phyloP scores from a whole-genome alignment of 2,329 filamentous ascomycete genomes.

The Metarhizium brunneum region DNA sequence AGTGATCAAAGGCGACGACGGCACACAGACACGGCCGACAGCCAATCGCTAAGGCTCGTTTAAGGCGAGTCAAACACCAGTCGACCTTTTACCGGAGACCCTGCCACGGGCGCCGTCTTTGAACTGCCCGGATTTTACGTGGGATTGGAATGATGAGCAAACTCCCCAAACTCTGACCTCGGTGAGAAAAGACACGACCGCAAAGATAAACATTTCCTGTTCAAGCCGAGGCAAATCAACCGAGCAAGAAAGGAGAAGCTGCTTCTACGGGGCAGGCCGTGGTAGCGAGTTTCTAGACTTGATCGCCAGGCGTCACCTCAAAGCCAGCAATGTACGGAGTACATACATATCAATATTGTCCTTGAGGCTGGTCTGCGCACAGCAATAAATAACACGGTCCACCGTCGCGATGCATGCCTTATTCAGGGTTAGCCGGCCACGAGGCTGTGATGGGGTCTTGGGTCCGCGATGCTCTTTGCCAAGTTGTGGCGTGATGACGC shows the following conservation, averaged over 20 bases:
- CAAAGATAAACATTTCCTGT: neutral
- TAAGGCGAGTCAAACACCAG: neutral
- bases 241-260: neutral
- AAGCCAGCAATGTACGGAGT: no score
- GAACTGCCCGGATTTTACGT: neutral
- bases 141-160: neutral
- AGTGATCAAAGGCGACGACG: neutral
- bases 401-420: neutral
- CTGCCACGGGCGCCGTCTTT: neutral
- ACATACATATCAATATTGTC: neutral
- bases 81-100: neutral
- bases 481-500: no score
- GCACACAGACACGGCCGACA: neutral
- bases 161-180: neutral
- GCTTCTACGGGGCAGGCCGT: no score
- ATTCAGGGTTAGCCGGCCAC: neutral
- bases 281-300: no score
- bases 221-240: neutral
- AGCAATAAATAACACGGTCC: neutral
- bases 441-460: neutral
- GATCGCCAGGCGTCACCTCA: no score
- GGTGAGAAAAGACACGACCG: neutral
- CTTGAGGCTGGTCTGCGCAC: neutral
- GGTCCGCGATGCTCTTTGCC: neutral
- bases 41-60: conserved; percentile 2